Percentiles rank a stretch among this genome's conserved stretches.
These are phyloP conservation scores for Aspergillus bridgeri DNA, from an alignment of 495 filamentous ascomycete species.

Conservation along the genomic window DNA sequence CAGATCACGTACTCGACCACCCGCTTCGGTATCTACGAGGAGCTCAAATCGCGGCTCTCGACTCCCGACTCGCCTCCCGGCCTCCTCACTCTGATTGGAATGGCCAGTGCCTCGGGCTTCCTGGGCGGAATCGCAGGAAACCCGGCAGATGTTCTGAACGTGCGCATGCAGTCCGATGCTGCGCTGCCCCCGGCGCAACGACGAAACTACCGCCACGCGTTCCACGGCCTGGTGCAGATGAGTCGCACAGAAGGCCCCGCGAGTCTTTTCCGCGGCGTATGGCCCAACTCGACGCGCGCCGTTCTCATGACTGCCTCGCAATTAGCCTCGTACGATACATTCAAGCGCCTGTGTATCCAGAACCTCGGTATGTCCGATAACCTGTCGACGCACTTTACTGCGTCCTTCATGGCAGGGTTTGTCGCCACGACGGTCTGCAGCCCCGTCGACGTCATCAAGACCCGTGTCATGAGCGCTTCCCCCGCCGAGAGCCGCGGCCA, in stretches of 20 bases:
- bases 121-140: constrained; percentile 89
- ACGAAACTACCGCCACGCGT: constrained; percentile 83
- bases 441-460: constrained; percentile 97
- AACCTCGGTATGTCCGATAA: constrained; percentile 69
- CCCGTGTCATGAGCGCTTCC: constrained; percentile 79
- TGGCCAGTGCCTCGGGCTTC: constrained; percentile 80
- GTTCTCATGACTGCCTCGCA: constrained; percentile 93
- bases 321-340: constrained; percentile 85
- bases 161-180: constrained; percentile 96
- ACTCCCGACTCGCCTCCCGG: constrained; percentile 49
- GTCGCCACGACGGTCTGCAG: constrained; percentile 93
- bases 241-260: constrained; percentile 68
- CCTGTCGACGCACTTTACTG: constrained; percentile 79
- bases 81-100: constrained; percentile 68
- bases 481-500: constrained; percentile 49
- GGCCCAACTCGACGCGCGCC: constrained; percentile 86
- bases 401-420: constrained; percentile 83
- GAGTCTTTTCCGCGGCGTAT: constrained; percentile 81
- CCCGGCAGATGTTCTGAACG: constrained; percentile 92
- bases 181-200: constrained; percentile 69
- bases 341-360: constrained; percentile 74
- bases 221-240: constrained; percentile 86
- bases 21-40: constrained; percentile 92
- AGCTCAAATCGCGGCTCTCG: constrained; percentile 70
- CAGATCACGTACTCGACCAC: constrained; percentile 91